A percentile compares a stretch with the other conserved stretches of the same genome.
phyloP scores from a whole-genome alignment of 768 basidiomycete species.

The Hericium coralloides region DNA sequence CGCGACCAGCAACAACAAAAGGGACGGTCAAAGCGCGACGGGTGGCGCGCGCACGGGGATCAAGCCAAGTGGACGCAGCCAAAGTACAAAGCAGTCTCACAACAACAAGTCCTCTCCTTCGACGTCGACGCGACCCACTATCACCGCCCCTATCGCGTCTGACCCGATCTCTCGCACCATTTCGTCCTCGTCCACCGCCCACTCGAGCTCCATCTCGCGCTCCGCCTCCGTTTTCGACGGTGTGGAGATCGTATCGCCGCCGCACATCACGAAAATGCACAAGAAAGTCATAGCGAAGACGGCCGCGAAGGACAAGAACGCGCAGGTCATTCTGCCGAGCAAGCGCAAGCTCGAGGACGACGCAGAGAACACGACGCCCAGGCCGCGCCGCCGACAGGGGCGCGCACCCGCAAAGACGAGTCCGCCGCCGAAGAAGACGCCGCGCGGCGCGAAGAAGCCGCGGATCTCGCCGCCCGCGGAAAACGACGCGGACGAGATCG shows the following conservation, averaged over 20 bases:
- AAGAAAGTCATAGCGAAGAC: not conserved
- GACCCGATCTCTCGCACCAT: not conserved
- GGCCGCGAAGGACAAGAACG: not conserved
- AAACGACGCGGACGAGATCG: constrained; percentile 15
- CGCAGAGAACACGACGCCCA: not conserved
- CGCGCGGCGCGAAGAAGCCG: constrained; percentile 23
- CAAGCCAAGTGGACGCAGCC: not conserved
- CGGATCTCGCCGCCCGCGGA: constrained; percentile 26
- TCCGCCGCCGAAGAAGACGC: not conserved
- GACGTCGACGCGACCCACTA: not conserved
- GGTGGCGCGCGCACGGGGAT: not conserved
- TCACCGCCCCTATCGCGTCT: not conserved
- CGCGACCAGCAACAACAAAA: not conserved
- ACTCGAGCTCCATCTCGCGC: not conserved
- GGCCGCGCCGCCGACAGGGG: not conserved
- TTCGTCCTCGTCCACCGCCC: not conserved
- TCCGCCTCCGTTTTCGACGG: not conserved
- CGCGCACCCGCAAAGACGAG: not conserved
- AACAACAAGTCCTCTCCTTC: not conserved
- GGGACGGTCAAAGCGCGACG: not conserved
- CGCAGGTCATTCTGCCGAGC: not conserved
- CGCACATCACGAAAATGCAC: not conserved
- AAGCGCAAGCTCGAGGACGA: constrained; percentile 8
- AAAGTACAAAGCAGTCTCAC: not conserved
- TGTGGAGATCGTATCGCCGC: not conserved